Base-by-base conservation (phyloP, 352 stramenopile species). In the Globisporangium lucens region DNA sequence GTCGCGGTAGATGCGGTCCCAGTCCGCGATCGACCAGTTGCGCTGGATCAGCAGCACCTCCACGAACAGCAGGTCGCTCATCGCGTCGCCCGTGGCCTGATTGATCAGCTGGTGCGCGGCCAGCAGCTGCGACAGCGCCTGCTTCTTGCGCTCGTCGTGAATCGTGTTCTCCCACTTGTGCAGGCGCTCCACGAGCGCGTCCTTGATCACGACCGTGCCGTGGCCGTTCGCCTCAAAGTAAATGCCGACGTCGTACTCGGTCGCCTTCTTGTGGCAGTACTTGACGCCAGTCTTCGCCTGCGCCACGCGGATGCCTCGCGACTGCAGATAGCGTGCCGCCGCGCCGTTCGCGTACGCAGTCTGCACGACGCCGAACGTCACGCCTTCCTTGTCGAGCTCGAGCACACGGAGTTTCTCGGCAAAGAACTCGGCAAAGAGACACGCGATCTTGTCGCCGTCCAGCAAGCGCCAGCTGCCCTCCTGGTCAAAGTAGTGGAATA, bases 171-270 rank as follows among this genome's bases (percentile, higher is more conserved):
- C 85, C 75, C 79, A 85, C 70, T 93, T 91, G 71, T 90, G 74
- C 15, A 98, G 79, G 56, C 90, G 88, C 30, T 93, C 84, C 49
- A 94, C 85, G 33, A 98, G 83, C 53, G 83, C 74, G 46, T 96
- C 84, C 59, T 92, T 97, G 75, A 99, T 97, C 27, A 99, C 77
- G 30, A 99, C 96, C 2, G 97, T 99, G 46, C 98, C 98, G 80
- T 99, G 98, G 56, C 98, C 98, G 81, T 99, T 99, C 36, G 98
- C 91, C 80, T 99, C 98, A 79, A 99, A 99, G 87, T 99, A 99
- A 49, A 99, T 90, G 38, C 97, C 98, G 66, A 99, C 89, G 79
- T 99, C 98, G 75, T 97, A 99, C 64, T 98, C 75, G 47, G 89
- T 77, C 22, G 97, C 94, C 68, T 97, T 96, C 61, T 97, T 87